These are phyloP conservation scores for Mrakia hoshinonis DNA, from an alignment of 768 basidiomycete genomes.

Conservation along the genomic window DNA sequence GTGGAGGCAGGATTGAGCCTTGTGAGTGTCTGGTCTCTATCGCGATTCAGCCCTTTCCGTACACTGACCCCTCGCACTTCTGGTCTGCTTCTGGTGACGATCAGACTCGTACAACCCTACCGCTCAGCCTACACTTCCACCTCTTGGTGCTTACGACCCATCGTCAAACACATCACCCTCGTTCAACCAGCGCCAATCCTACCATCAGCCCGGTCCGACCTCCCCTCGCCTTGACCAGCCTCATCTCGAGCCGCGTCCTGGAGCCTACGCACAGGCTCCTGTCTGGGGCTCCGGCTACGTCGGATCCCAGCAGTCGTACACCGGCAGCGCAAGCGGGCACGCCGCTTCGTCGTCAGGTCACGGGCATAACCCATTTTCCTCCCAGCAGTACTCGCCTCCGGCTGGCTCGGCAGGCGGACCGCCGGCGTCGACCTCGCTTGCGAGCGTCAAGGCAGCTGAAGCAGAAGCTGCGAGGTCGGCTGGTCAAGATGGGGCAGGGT, in stretches of 20 bases:
- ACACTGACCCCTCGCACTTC: background rate
- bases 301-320: background rate
- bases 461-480: background rate
- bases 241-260: background rate
- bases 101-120: conserved; percentile 1
- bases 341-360: background rate
- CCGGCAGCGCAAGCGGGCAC: background rate
- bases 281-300: background rate
- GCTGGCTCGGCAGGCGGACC: background rate
- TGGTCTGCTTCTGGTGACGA: background rate
- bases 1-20: conserved; percentile 9
- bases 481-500: background rate
- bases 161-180: background rate
- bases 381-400: background rate
- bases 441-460: background rate
- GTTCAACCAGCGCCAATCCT: background rate
- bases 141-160: background rate
- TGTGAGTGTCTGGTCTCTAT: background rate
- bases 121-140: background rate
- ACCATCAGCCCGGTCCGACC: background rate
- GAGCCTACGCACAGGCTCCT: background rate
- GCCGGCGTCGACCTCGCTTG: background rate
- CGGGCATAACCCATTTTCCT: background rate
- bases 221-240: background rate
- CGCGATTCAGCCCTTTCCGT: background rate